These are phyloP conservation scores for Pseudopithomyces chartarum DNA, from an alignment of 2,329 filamentous ascomycete genomes.

Conservation along the genomic window DNA sequence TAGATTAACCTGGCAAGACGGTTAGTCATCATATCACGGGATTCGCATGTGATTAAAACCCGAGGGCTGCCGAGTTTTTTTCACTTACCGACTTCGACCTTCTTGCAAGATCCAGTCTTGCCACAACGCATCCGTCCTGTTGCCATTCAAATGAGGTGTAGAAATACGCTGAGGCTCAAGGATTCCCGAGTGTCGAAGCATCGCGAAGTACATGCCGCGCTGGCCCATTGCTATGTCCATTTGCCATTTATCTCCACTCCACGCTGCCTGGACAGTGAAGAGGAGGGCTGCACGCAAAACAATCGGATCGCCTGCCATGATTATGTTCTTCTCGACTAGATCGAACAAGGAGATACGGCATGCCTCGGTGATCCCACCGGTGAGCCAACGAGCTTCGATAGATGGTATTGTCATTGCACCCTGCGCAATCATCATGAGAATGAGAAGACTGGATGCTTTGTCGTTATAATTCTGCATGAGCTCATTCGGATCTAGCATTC, in stretches of 20 bases:
- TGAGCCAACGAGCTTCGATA: conserved; percentile 67
- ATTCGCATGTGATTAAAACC: conserved; percentile 14
- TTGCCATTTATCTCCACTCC: conserved; percentile 78
- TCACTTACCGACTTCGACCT: conserved; percentile 63
- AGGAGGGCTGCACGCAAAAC: conserved; percentile 69
- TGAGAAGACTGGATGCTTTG: conserved; percentile 67
- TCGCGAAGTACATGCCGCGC: conserved; percentile 73
- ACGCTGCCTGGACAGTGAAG: conserved; percentile 70
- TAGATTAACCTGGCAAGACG: conserved; percentile 64
- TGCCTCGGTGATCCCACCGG: conserved; percentile 70
- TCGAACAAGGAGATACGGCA: conserved; percentile 75
- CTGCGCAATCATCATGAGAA: conserved; percentile 74
- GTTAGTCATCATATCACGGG: conserved; percentile 32
- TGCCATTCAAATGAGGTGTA: conserved; percentile 53
- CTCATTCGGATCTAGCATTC: conserved; percentile 68
- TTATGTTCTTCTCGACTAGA: conserved; percentile 72
- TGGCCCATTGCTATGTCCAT: conserved; percentile 79
- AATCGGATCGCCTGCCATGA: conserved; percentile 68
- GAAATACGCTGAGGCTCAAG: conserved; percentile 59
- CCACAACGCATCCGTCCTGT: conserved; percentile 60
- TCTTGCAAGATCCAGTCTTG: conserved; percentile 69
- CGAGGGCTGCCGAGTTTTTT: conserved; percentile 15
- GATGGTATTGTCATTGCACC: conserved; percentile 70
- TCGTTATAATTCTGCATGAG: conserved; percentile 67
- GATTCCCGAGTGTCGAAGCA: conserved; percentile 72